Base-by-base conservation (phyloP, 148 eudicot species). In the Linanthus parryae region DNA sequence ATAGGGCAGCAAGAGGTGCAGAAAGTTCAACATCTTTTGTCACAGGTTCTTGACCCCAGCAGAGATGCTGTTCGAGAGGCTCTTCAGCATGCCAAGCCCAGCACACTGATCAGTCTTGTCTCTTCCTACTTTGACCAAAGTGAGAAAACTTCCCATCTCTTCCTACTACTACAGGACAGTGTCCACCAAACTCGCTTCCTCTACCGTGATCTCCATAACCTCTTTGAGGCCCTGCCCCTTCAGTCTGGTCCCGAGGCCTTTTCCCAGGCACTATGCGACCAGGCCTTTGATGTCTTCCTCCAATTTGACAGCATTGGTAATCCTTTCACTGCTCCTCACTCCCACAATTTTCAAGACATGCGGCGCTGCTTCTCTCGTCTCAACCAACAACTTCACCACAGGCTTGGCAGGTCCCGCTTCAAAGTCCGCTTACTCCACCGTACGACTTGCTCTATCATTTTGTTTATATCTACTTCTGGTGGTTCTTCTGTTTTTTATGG, bases 41-140 rank as follows among this genome's bases (percentile, higher is more conserved):
- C 63, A 28, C 39, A 74, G 27, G 64, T 90, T 58, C 95, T 90
- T 55, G 72, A 71, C 55, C 97, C 97, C 25, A 79, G 75, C 62
- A 74, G 48, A 7, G 78, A 77, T 42, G 42, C 39, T 30, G 68
- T 86, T 28, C 59, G 68, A 50, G 81, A 80, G 52, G 76, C 78
- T 7, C 73, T 83, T 53, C 58, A 59, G 38, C 56, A 27, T 35
- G 68, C 76, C 14, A 62, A 12, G 39, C 70, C 72, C 15, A 67
- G 70, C 67, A 45, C 79, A 13, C 75, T 83, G 30, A 85, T 74
- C 37, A 44, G 54, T 36, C 88, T 80, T 21, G 68, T 76, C 31
- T 63, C 82, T 21, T 48, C 77, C 25, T 90, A 80, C 63, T 83
- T 85, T 66, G 68, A 76, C 30, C 82, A 80, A 49, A 85, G 80